phyloP scores from a whole-genome alignment of 2,329 filamentous ascomycete species.

The Fusarium torreyae region DNA sequence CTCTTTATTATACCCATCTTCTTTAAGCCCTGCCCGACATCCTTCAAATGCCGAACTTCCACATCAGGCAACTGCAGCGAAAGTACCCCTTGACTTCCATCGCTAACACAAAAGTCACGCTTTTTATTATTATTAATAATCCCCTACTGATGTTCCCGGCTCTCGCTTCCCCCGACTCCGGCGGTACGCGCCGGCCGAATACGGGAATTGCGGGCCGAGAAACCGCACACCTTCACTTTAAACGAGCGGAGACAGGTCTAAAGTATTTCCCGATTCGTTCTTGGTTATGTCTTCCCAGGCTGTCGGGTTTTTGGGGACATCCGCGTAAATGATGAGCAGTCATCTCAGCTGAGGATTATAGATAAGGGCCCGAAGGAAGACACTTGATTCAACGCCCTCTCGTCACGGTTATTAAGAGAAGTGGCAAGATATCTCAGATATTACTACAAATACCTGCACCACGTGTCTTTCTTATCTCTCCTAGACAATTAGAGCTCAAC shows the following conservation, averaged over 20 bases:
- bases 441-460: neutral
- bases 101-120: neutral
- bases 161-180: conserved; percentile 42
- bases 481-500: neutral
- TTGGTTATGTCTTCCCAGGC: conserved; percentile 11
- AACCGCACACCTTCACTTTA: conserved; percentile 34
- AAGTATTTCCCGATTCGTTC: conserved; percentile 8
- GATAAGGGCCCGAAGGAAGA: conserved; percentile 3
- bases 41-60: conserved; percentile 30
- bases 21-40: conserved; percentile 11
- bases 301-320: conserved; percentile 24
- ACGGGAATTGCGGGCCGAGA: conserved; percentile 43
- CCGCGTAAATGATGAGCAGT: neutral
- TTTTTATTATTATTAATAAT: neutral
- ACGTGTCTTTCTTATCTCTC: conserved; percentile 5
- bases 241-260: neutral
- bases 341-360: conserved; percentile 13
- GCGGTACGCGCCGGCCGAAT: conserved; percentile 32
- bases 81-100: conserved; percentile 13
- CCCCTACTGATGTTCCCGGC: conserved; percentile 21
- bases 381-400: neutral
- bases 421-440: neutral
- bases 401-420: neutral
- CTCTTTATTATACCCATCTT: neutral
- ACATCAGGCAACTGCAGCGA: conserved; percentile 27